phyloP scores from a whole-genome alignment of 495 filamentous ascomycete species.

The Hyaloscypha finlandica region DNA sequence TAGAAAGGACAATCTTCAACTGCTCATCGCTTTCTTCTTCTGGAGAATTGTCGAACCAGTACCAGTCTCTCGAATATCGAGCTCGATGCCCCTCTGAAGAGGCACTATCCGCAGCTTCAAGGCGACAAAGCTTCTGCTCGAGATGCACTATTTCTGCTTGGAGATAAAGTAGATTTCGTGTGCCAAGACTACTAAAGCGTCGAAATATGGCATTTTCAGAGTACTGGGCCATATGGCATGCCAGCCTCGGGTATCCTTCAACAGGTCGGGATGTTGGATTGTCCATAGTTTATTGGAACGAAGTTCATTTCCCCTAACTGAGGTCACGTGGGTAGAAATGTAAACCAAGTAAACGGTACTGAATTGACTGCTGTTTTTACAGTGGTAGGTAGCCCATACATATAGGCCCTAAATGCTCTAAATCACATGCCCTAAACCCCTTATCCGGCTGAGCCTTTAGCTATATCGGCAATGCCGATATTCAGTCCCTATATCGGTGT shows the following conservation, averaged over 20 bases:
- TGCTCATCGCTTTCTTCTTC: slow-evolving; percentile 20
- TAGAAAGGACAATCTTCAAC: slow-evolving; percentile 35
- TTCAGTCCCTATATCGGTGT: too few species aligned
- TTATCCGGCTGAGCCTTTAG: too few species aligned
- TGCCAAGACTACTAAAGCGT: slow-evolving; percentile 35
- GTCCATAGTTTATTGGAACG: too few species aligned
- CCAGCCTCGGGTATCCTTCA: slow-evolving; percentile 2
- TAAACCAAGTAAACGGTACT: too few species aligned
- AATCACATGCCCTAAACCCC: too few species aligned
- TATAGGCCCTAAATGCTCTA: too few species aligned
- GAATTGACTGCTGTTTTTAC: too few species aligned
- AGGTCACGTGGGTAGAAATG: too few species aligned
- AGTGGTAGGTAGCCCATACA: too few species aligned
- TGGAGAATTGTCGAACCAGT: slow-evolving; percentile 6
- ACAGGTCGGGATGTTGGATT: not conserved
- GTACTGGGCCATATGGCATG: slow-evolving; percentile 11
- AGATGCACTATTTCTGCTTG: slow-evolving; percentile 35
- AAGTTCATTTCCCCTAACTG: too few species aligned
- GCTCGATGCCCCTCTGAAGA: slow-evolving; percentile 9
- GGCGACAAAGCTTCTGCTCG: slow-evolving; percentile 31
- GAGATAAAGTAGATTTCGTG: slow-evolving; percentile 38
- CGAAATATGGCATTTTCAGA: slow-evolving; percentile 30
- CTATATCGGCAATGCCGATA: too few species aligned
- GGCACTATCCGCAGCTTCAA: slow-evolving; percentile 17
- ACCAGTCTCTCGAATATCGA: slow-evolving; percentile 8